Conservation (phyloP, 192 early-diverging fungal genomes). For the Endogone sp. region DNA sequence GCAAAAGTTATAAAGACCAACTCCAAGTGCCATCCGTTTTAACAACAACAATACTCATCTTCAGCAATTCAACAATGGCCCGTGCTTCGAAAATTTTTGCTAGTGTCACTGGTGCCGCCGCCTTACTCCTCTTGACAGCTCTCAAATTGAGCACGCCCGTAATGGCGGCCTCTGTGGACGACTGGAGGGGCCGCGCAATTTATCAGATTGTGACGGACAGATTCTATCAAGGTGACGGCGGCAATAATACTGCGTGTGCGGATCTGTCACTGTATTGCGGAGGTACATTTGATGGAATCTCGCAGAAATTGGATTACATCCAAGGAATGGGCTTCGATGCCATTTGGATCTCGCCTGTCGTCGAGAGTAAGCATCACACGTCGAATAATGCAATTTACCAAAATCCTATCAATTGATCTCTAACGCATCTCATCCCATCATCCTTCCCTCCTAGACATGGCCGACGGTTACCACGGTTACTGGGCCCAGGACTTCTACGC, state of each 20-base stretch:
- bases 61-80: not conserved
- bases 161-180: constrained; percentile 9
- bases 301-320: constrained; percentile 40
- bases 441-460: not conserved
- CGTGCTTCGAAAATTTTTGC: not conserved
- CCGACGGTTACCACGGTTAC: constrained; percentile 40
- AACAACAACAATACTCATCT: no score
- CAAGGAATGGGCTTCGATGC: constrained; percentile 47
- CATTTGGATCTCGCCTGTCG: constrained; percentile 36
- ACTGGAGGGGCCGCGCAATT: constrained; percentile 37
- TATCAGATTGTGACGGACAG: constrained; percentile 18
- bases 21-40: no score
- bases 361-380: not conserved
- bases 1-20: no score
- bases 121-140: not conserved
- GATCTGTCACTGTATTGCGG: not conserved
- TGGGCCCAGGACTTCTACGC: constrained; percentile 36
- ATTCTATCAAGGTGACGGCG: not conserved
- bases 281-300: constrained; percentile 40
- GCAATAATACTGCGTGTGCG: not conserved
- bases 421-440: not conserved
- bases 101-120: not conserved
- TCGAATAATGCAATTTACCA: constrained; percentile 2
- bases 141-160: not conserved
- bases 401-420: not conserved